Base-by-base conservation (phyloP, 345 rosid genomes). In the Zanthoxylum bungeanum region DNA sequence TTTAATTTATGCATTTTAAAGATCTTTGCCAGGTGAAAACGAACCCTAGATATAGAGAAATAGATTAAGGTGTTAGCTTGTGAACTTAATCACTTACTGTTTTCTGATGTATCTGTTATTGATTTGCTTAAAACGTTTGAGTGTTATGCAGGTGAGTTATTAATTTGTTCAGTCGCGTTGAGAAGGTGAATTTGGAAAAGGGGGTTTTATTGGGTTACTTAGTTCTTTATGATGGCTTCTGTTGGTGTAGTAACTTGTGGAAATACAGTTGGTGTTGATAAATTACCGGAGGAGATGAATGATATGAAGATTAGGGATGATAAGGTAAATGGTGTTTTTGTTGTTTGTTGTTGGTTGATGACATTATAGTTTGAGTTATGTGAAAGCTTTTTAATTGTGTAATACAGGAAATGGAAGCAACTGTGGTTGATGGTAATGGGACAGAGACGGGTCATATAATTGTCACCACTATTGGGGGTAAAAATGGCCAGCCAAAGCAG, bases 241-340 rank as follows among this genome's bases (percentile, higher is more conserved):
- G 83, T 88, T 67, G 82, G 87, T 61, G 77, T 89, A 58, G 82
- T 59, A 52, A 85, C 83, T 68, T 76, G 85, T 56, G 89, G 82
- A 66, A 84, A 87, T 71, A 47, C 80, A 30, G 76, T 73, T 28
- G 87, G 88, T 69, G 90, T 85, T 53, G 98, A 90, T 85, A 87
- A 81, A 78, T 80, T 94, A 77, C 98, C 98, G 25, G 86, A 83
- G 27, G 96, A 90, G 82, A 87, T 92, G 87, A 94, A 90, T 60
- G 90, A 85, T 76, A 92, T 94, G 98, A 94, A 87, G 72, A 93
- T 93, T 63, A 85, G 88, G 77, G 97, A 92, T 69, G 97, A 92
- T 66, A 92, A 88, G 88, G 97, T 92, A 76, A 47, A 21, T 27
- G 31, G 47, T 53, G 21, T 25, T 24, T 33, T 2, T 7, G 39